Base-by-base conservation (phyloP, 257 asterid genomes). In the Gentiana dahurica region DNA sequence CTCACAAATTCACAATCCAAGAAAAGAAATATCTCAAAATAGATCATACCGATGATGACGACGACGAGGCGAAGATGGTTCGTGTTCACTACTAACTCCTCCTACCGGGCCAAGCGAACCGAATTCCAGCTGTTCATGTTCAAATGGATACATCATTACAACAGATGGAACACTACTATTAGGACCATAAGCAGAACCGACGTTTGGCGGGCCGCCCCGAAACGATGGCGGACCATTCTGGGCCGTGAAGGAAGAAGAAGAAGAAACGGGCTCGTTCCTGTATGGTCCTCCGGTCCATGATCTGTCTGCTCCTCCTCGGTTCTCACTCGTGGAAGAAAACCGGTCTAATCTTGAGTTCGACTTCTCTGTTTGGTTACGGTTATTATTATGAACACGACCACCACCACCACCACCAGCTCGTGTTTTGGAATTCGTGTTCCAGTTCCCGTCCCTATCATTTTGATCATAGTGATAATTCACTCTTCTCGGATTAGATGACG, bases 81-180 rank as follows among this genome's bases (percentile, higher is more conserved):
- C 24, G 24, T 24, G 24, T 24, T 24, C 24, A 24, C 24, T 24
- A 24, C 24, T 24, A 24, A 24, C 60, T 7, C 6, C 8, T 41
- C 83, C 94, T 45, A 76, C 75, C 8, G 86, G 86, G 61, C 88
- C 86, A 35, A 91, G 63, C 46, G 98, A 78, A 57, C 95, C 95
- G 68, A 91, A 87, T 75, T 91, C 98, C 35, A 82, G 86, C 69
- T 75, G 96, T 57, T 91, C 98, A 43, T 81, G 81, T 36, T 83
- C 94, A 68, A 62, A 76, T n/a, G 96, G 97, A 76, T 86, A 86
- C 49, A 86, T 45, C 89, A 82, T 84, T 72, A 86, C 77, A 50
- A 74, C 75, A 34, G 93, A 94, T 41, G 81, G 70, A 56, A 9
- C 74, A 46, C 81, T 61, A 35, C 68, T 61, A 53, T 53, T 55